These are phyloP conservation scores for Adansonia grandidieri DNA, from an alignment of 441 rosid species.

Conservation along the genomic window DNA sequence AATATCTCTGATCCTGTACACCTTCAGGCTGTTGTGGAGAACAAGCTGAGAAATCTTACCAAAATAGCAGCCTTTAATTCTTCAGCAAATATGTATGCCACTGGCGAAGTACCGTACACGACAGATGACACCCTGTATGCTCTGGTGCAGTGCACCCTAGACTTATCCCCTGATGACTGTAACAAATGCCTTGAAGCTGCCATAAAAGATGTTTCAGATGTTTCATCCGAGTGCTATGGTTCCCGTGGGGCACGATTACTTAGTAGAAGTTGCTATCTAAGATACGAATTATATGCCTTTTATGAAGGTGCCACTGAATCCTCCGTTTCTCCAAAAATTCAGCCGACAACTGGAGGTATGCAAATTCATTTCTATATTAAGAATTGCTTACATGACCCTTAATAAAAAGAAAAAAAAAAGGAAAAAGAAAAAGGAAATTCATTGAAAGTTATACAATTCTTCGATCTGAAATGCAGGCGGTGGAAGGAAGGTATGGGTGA, in stretches of 20 bases:
- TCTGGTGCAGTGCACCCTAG: conserved; percentile 41
- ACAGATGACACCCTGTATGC: conserved; percentile 27
- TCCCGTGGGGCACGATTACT: conserved; percentile 28
- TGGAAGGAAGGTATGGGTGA: conserved; percentile 26
- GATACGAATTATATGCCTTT: conserved; percentile 35
- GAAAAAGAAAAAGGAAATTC: not conserved
- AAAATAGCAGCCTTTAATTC: conserved; percentile 20
- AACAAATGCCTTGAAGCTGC: conserved; percentile 26
- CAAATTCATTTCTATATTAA: not conserved
- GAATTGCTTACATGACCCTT: not conserved
- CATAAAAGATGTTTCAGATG: conserved; percentile 13
- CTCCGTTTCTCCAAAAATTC: not conserved
- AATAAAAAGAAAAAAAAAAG: not conserved
- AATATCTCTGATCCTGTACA: conserved; percentile 34
- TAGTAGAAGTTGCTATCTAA: conserved; percentile 35
- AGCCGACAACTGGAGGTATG: not conserved
- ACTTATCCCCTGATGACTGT: conserved; percentile 32
- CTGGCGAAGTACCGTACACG: not conserved
- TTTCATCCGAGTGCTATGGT: conserved; percentile 16
- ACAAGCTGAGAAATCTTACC: conserved; percentile 7
- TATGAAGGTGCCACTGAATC: conserved; percentile 20
- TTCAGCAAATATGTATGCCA: conserved; percentile 16
- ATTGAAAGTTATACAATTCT: not conserved
- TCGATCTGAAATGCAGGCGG: conserved; percentile 27
- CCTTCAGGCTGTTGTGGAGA: conserved; percentile 25